Base-by-base conservation (phyloP, 306 rosid genomes). In the Malus fusca region DNA sequence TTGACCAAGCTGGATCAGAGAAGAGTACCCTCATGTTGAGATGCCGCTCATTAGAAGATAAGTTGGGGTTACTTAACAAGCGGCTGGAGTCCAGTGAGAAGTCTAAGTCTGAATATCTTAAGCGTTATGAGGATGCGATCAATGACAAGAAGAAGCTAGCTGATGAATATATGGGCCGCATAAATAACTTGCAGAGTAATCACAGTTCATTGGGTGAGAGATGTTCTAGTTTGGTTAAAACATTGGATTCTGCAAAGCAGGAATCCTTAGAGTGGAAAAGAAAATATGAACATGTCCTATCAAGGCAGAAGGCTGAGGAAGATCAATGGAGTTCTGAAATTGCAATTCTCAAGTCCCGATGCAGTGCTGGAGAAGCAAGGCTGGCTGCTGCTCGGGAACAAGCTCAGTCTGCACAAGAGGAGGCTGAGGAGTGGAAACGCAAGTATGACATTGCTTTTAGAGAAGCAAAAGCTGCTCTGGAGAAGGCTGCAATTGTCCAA, bases 361-460 rank as follows among this genome's bases (percentile, higher is more conserved):
- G 88, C 73, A 80, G 90, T 85, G 96, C 98, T 74, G 93, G 96
- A 68, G 98, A 96, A 80, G 98, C 99, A 77, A 88, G 96, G 85
- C 78, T 92, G 62, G 93, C 96, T 55, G 99, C 99, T 73, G 92
- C 98, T 76, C 85, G 80, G 76, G 98, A 96, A 74, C 99, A 88
- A 77, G 85, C 92, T 48, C 93, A 92, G 79, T 96, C 99, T 81
- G 96, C 99, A 28, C 96, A 89, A 80, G 99, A 89, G 85, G 99
- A 96, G 82, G 98, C 98, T 37, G 92, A 85, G 79, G 98, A 92
- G 82, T 96, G 99, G 99, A 92, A 96, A 75, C 80, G 98, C 80
- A 96, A 92, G 77, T 96, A 83, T 81, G 97, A 92, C 48, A 76
- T 82, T 82, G 99, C 98, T 21, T 64, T 82, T 68, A 86, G 93